These are phyloP conservation scores for Ephemerocybe angulata DNA, from an alignment of 768 basidiomycete genomes.

Conservation along the genomic window DNA sequence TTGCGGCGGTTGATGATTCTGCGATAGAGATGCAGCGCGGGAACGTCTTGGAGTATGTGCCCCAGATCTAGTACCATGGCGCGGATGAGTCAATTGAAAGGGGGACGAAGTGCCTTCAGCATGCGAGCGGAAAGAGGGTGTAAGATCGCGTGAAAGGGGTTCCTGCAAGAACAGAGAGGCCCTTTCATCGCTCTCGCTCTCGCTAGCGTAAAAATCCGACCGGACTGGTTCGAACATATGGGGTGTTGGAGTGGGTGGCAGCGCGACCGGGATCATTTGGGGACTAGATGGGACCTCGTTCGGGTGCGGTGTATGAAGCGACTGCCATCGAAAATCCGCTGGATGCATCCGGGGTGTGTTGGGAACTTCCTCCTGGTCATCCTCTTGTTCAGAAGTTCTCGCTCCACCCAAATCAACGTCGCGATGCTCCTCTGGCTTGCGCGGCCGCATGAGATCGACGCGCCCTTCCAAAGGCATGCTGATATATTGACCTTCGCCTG, in stretches of 20 bases:
- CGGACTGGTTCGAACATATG: slow-evolving; percentile 8
- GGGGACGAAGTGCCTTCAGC: neutral
- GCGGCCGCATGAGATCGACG: slow-evolving; percentile 78
- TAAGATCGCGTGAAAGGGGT: slow-evolving; percentile 6
- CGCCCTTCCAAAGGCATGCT: slow-evolving; percentile 85
- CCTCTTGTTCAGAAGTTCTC: neutral
- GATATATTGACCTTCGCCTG: slow-evolving; percentile 68
- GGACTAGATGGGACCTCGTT: slow-evolving; percentile 65
- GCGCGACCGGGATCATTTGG: slow-evolving; percentile 41
- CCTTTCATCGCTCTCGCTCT: slow-evolving; percentile 22
- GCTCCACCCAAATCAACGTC: slow-evolving; percentile 7
- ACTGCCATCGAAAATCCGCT: slow-evolving; percentile 38
- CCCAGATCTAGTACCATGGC: neutral
- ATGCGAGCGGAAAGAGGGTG: neutral
- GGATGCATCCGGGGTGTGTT: slow-evolving; percentile 37
- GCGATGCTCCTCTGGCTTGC: slow-evolving; percentile 19
- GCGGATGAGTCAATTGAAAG: slow-evolving; percentile 1
- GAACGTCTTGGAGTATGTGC: slow-evolving; percentile 2
- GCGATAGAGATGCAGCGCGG: slow-evolving; percentile 8
- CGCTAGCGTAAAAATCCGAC: slow-evolving; percentile 28
- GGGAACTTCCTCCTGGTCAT: slow-evolving; percentile 23
- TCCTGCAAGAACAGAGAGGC: slow-evolving; percentile 5
- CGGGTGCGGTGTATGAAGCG: slow-evolving; percentile 58
- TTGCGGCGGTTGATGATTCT: slow-evolving; percentile 15
- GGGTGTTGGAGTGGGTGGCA: slow-evolving; percentile 45